Conservation (phyloP, 2,329 filamentous ascomycete genomes). For the Scedosporium aurantiacum region DNA sequence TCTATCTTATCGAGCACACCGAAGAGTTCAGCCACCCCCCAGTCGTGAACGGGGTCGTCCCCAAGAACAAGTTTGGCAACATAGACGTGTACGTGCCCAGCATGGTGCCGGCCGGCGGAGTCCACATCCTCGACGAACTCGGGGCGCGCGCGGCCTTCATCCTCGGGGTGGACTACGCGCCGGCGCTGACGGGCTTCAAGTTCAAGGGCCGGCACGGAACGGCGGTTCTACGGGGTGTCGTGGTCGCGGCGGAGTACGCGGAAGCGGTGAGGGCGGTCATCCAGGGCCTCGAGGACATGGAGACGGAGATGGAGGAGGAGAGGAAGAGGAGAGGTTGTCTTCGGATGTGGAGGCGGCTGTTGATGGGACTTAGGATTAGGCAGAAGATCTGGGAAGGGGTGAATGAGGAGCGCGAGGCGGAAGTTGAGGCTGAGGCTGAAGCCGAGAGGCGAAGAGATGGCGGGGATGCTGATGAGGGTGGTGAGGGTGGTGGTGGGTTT, state of each 20-base stretch:
- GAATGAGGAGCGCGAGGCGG: constrained; percentile 2
- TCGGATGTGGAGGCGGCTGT: constrained; percentile 54
- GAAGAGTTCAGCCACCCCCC: constrained; percentile 65
- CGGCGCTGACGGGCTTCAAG: constrained; percentile 80
- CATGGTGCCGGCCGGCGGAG: constrained; percentile 78
- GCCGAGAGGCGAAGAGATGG: constrained; percentile 37
- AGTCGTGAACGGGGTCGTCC: constrained; percentile 62
- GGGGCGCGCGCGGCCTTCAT: constrained; percentile 63
- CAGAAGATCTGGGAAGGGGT: constrained; percentile 44
- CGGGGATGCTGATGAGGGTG: constrained; percentile 31
- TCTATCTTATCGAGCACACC: constrained; percentile 56
- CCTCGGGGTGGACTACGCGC: constrained; percentile 73
- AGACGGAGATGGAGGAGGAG: constrained; percentile 54
- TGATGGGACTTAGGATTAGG: constrained; percentile 66
- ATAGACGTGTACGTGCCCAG: constrained; percentile 85
- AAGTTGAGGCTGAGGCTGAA: background rate
- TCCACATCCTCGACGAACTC: constrained; percentile 52
- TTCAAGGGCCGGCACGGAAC: constrained; percentile 82
- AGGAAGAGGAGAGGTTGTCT: constrained; percentile 63
- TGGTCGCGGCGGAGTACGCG: constrained; percentile 60
- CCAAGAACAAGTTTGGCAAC: constrained; percentile 89
- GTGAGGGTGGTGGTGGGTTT: constrained; percentile 23
- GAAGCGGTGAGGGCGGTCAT: constrained; percentile 65
- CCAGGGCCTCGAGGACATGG: constrained; percentile 53
- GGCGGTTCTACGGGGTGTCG: constrained; percentile 65